Evolutionary conservation across 768 basidiomycete species (phyloP).

Genomic region (Russula earlei): DNA sequence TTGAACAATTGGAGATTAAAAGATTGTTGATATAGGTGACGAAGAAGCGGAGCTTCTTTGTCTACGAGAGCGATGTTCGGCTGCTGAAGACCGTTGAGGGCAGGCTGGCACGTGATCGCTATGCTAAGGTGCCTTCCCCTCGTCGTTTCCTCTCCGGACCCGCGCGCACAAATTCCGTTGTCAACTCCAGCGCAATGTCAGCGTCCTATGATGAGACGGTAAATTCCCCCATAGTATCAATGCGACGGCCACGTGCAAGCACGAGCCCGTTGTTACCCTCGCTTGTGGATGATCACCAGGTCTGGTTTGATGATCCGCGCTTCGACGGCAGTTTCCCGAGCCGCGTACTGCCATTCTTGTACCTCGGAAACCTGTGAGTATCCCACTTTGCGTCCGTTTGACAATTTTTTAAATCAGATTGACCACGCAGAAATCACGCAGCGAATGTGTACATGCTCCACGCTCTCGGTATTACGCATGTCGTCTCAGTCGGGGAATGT

Average conservation of each 20-base stretch:
- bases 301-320: conserved; percentile 90
- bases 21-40: conserved; percentile 30
- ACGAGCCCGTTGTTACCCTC: conserved; percentile 61
- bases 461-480: conserved; percentile 91
- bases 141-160: conserved; percentile 10
- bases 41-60: conserved; percentile 80
- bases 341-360: conserved; percentile 84
- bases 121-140: conserved; percentile 2
- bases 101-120: conserved; percentile 30
- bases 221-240: conserved; percentile 3
- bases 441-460: conserved; percentile 93
- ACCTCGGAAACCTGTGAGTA: conserved; percentile 88
- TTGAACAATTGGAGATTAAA: neutral
- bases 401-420: conserved; percentile 19
- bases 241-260: conserved; percentile 54
- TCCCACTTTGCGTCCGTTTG: conserved; percentile 1
- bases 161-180: neutral
- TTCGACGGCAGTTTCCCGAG: conserved; percentile 97
- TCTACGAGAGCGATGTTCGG: conserved; percentile 74
- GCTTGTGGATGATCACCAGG: conserved; percentile 61
- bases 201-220: conserved; percentile 23
- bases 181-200: conserved; percentile 24
- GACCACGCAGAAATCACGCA: conserved; percentile 67
- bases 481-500: conserved; percentile 94
- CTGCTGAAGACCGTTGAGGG: conserved; percentile 64